Conservation (phyloP, 2,329 filamentous ascomycete species). For the Lasiodiplodia sp. region DNA sequence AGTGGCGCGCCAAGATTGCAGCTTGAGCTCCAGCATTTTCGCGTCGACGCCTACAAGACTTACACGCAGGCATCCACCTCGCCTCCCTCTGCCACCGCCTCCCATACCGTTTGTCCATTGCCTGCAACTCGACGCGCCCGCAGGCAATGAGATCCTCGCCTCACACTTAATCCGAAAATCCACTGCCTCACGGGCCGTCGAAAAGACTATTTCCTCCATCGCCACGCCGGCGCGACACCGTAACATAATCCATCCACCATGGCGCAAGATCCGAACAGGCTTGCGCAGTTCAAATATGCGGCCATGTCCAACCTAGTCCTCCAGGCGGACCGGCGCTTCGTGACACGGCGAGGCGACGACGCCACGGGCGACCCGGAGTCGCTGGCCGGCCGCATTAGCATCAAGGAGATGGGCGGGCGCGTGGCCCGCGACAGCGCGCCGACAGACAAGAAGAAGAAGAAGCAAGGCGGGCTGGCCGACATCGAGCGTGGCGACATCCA, state of each 20-base stretch:
- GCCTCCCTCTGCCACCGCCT: conserved; percentile 5
- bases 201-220: conserved; percentile 15
- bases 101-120: background rate
- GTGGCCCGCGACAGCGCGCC: conserved; percentile 81
- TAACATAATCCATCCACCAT: conserved; percentile 55
- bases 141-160: conserved; percentile 26
- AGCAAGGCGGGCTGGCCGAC: conserved; percentile 66
- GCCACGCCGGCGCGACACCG: conserved; percentile 28
- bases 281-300: conserved; percentile 98
- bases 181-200: conserved; percentile 18
- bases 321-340: conserved; percentile 97
- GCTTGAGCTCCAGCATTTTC: conserved; percentile 30
- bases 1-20: conserved; percentile 21
- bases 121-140: conserved; percentile 8
- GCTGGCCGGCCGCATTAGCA: conserved; percentile 89
- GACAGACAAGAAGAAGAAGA: conserved; percentile 66
- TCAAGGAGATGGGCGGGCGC: conserved; percentile 91
- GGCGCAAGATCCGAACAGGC: conserved; percentile 65
- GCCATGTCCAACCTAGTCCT: conserved; percentile 99
- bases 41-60: conserved; percentile 20
- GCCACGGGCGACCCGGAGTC: conserved; percentile 97
- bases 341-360: conserved; percentile 91
- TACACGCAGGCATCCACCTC: conserved; percentile 3
- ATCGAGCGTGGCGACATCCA: conserved; percentile 77
- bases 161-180: conserved; percentile 15